Evolutionary conservation across 768 basidiomycete genomes (phyloP).

Genomic region (Amanita rimosa): DNA sequence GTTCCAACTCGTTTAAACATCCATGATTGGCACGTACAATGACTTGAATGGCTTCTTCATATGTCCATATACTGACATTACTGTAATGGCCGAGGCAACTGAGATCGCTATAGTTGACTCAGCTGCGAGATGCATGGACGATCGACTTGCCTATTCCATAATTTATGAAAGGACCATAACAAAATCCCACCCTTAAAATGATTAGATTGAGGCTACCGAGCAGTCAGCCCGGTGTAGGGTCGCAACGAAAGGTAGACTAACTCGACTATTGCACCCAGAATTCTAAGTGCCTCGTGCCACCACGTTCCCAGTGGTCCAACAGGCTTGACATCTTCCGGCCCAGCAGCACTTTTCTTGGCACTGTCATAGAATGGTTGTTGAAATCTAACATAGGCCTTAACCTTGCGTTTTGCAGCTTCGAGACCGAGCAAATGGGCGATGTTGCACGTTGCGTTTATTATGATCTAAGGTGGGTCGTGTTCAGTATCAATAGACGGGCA

Average conservation of each 20-base stretch:
- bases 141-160: constrained; percentile 48
- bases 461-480: constrained; percentile 37
- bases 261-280: constrained; percentile 65
- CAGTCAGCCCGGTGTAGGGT: constrained; percentile 4
- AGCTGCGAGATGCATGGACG: constrained; percentile 2
- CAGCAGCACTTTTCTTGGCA: constrained; percentile 50
- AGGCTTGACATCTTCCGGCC: constrained; percentile 70
- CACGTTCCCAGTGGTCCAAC: constrained; percentile 60
- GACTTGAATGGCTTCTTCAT: constrained; percentile 80
- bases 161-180: constrained; percentile 75
- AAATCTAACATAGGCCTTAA: constrained; percentile 70
- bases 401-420: constrained; percentile 71
- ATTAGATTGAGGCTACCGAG: constrained; percentile 63
- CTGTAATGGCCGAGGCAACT: constrained; percentile 66
- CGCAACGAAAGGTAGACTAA: constrained; percentile 20
- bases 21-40: constrained; percentile 34
- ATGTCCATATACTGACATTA: constrained; percentile 73
- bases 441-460: constrained; percentile 64
- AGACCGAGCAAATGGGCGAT: constrained; percentile 57
- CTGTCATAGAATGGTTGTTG: constrained; percentile 75
- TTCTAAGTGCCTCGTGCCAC: constrained; percentile 83
- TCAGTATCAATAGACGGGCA: constrained; percentile 4
- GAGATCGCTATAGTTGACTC: constrained; percentile 7
- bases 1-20: background rate
- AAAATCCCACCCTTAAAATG: constrained; percentile 61